These are phyloP conservation scores for Porodaedalea pini DNA, from an alignment of 1,284 basidiomycete genomes.

Conservation along the genomic window DNA sequence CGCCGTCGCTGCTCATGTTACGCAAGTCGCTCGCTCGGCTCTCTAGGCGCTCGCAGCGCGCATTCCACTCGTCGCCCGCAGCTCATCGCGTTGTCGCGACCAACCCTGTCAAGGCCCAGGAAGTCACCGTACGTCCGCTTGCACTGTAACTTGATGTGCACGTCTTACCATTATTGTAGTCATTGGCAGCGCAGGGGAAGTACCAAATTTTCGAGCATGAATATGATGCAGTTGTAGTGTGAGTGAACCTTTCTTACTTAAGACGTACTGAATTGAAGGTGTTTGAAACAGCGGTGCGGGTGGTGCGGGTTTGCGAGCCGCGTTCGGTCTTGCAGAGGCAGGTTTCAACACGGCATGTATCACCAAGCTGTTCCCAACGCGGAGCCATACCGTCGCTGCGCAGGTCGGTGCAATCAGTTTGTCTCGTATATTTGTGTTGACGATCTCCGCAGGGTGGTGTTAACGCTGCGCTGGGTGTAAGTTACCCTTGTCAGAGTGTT, in stretches of 20 bases:
- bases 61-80: slow-evolving; percentile 61
- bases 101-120: slow-evolving; percentile 78
- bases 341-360: slow-evolving; percentile 99
- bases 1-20: slow-evolving; percentile 28
- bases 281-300: slow-evolving; percentile 77
- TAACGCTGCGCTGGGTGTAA: slow-evolving; percentile 94
- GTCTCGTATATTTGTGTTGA: slow-evolving; percentile 24
- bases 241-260: slow-evolving; percentile 35
- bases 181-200: slow-evolving; percentile 69
- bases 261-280: background rate
- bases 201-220: slow-evolving; percentile 98
- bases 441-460: slow-evolving; percentile 78
- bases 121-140: slow-evolving; percentile 59
- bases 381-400: slow-evolving; percentile 98
- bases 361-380: slow-evolving; percentile 98
- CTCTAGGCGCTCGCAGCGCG: slow-evolving; percentile 45
- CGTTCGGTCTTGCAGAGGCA: slow-evolving; percentile 97
- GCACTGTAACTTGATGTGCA: slow-evolving; percentile 9
- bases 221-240: slow-evolving; percentile 97
- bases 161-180: slow-evolving; percentile 37
- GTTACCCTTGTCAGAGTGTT: slow-evolving; percentile 30
- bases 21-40: slow-evolving; percentile 38
- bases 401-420: slow-evolving; percentile 54
- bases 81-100: slow-evolving; percentile 66
- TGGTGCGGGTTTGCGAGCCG: slow-evolving; percentile 96